Conservation (phyloP, 352 stramenopile genomes). For the Globisporangium canariense region DNA sequence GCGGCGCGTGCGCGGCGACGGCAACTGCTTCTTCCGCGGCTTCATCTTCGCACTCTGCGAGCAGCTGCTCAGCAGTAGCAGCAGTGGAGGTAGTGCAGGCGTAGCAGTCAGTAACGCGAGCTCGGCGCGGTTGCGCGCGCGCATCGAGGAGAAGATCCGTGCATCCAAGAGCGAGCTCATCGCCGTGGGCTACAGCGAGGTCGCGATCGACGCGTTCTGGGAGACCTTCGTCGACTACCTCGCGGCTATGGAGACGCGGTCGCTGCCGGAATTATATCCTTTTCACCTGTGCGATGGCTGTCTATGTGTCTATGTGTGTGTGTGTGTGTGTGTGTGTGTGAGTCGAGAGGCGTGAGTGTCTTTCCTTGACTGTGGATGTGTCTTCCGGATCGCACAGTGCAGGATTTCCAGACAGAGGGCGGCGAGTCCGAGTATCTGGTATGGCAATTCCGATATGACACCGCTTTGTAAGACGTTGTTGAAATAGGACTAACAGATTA, state of each 20-base stretch:
- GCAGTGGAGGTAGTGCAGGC: background rate
- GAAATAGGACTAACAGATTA: background rate
- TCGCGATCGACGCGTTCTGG: constrained; percentile 92
- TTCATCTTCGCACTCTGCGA: constrained; percentile 90
- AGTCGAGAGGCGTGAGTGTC: constrained; percentile 10
- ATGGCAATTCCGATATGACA: background rate
- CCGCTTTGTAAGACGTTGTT: background rate
- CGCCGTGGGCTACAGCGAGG: constrained; percentile 87
- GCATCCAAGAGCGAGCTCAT: constrained; percentile 70
- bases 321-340: constrained; percentile 9
- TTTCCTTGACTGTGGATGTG: constrained; percentile 29
- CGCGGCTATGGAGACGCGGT: constrained; percentile 71
- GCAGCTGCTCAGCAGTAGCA: constrained; percentile 33
- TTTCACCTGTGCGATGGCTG: constrained; percentile 15
- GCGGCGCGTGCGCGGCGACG: constrained; percentile 83
- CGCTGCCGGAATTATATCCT: constrained; percentile 50
- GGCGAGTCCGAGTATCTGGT: constrained; percentile 84
- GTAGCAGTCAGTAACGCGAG: constrained; percentile 9
- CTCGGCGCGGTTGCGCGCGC: constrained; percentile 24
- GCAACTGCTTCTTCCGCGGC: constrained; percentile 91
- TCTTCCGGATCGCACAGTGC: constrained; percentile 40
- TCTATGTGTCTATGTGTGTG: background rate
- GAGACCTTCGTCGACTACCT: constrained; percentile 91
- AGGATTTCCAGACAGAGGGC: constrained; percentile 84
- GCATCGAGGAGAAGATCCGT: constrained; percentile 62